phyloP scores from a whole-genome alignment of 441 rosid genomes.

The Pelargonium australe region DNA sequence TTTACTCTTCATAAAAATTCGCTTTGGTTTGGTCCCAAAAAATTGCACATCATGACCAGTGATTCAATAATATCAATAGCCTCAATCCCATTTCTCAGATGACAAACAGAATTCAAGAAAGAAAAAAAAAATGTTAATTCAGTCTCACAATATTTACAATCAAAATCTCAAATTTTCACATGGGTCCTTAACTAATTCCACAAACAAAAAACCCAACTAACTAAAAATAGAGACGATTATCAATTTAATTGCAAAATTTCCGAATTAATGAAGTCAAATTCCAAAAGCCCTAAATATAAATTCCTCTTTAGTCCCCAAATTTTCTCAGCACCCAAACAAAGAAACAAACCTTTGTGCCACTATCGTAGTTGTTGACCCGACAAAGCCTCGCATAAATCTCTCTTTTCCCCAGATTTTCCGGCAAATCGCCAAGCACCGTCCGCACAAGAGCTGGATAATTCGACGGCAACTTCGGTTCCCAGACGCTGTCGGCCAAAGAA shows the following conservation, averaged over 20 bases:
- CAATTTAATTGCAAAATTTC: neutral
- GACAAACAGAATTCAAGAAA: neutral
- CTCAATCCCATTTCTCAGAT: neutral
- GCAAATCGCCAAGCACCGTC: slow-evolving; percentile 37
- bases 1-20: no score
- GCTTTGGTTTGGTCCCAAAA: no score
- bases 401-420: slow-evolving; percentile 50
- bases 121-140: neutral
- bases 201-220: neutral
- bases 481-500: slow-evolving; percentile 60
- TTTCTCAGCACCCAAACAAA: slow-evolving; percentile 19
- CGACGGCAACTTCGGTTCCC: slow-evolving; percentile 63
- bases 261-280: neutral
- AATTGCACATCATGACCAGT: neutral
- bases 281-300: slow-evolving; percentile 4
- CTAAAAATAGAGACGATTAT: neutral
- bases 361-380: slow-evolving; percentile 48
- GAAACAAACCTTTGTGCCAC: slow-evolving; percentile 55
- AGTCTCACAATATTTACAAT: slow-evolving; percentile 3
- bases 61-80: neutral
- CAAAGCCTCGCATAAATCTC: slow-evolving; percentile 60
- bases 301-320: neutral
- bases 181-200: no score
- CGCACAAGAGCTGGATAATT: slow-evolving; percentile 38
- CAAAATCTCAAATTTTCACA: neutral